Percentiles rank a stretch among this genome's conserved stretches.
Conservation (phyloP, 1,284 basidiomycete genomes). For the Irpex sp. region DNA sequence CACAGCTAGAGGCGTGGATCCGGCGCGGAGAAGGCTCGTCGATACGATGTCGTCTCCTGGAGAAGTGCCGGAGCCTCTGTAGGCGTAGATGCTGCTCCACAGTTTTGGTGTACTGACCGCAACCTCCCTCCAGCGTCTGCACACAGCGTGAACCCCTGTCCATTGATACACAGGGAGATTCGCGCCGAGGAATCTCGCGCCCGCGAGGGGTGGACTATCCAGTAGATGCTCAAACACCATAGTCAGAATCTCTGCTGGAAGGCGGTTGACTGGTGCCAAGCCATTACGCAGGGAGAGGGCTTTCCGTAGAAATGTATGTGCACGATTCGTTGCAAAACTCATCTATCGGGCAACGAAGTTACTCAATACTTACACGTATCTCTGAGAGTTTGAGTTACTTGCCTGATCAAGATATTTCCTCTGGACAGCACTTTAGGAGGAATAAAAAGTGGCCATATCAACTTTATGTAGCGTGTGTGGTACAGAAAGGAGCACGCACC, state of each 20-base stretch:
- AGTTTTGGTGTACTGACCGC: background rate
- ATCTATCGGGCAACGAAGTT: no score
- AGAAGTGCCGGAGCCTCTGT: no score
- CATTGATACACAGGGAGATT: background rate
- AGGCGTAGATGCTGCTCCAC: background rate
- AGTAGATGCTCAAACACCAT: background rate
- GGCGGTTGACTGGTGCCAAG: background rate
- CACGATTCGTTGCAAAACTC: no score
- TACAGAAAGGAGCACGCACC: no score
- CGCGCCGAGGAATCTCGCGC: background rate
- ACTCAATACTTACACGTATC: no score
- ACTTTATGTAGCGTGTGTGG: no score
- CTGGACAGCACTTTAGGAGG: no score
- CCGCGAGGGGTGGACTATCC: background rate
- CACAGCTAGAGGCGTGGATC: background rate
- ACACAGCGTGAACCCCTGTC: background rate
- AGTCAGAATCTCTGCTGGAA: background rate
- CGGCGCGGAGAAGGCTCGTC: background rate
- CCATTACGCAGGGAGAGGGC: background rate
- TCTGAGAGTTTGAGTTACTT: no score
- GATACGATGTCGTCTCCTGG: background rate
- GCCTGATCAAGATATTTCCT: no score
- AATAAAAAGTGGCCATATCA: no score
- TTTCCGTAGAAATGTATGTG: no score
- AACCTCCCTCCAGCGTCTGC: background rate